Evolutionary conservation across 495 filamentous ascomycete genomes (phyloP).

Genomic region (Penicillium taxi): DNA sequence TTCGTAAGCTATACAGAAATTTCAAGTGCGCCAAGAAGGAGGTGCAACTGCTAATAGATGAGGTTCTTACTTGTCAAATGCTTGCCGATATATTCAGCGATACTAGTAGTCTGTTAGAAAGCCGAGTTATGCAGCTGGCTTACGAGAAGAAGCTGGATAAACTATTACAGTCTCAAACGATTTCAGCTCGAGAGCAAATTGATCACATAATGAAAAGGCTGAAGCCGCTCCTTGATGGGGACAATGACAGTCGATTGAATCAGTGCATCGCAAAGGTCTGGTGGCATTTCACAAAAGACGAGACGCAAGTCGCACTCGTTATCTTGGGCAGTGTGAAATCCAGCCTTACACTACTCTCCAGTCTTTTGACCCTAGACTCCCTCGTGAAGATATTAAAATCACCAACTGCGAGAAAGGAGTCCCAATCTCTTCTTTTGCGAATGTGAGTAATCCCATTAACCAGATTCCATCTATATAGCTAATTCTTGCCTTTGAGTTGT

Average conservation of each 20-base stretch:
- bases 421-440: not conserved
- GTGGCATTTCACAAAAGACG: not conserved
- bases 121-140: slow-evolving; percentile 1
- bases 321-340: not conserved
- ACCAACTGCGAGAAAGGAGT: not conserved
- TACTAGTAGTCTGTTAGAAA: not conserved
- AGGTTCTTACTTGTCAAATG: slow-evolving; percentile 1
- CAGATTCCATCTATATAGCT: not conserved
- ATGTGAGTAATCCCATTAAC: not conserved
- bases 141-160: slow-evolving; percentile 1
- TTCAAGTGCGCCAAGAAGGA: slow-evolving; percentile 2
- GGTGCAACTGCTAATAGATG: not conserved
- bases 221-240: not conserved
- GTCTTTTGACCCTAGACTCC: not conserved
- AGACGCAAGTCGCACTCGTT: not conserved
- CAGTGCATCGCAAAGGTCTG: not conserved
- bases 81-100: slow-evolving; percentile 1
- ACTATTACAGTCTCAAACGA: slow-evolving; percentile 1
- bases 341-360: not conserved
- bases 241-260: slow-evolving; percentile 5
- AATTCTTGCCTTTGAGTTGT: not conserved
- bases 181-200: slow-evolving; percentile 3
- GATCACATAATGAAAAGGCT: not conserved
- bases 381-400: not conserved
- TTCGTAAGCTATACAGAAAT: slow-evolving; percentile 1